A percentile compares a stretch with the other conserved stretches of the same genome.
phyloP scores from a whole-genome alignment of 1,284 basidiomycete genomes.

The Megacollybia platyphylla region DNA sequence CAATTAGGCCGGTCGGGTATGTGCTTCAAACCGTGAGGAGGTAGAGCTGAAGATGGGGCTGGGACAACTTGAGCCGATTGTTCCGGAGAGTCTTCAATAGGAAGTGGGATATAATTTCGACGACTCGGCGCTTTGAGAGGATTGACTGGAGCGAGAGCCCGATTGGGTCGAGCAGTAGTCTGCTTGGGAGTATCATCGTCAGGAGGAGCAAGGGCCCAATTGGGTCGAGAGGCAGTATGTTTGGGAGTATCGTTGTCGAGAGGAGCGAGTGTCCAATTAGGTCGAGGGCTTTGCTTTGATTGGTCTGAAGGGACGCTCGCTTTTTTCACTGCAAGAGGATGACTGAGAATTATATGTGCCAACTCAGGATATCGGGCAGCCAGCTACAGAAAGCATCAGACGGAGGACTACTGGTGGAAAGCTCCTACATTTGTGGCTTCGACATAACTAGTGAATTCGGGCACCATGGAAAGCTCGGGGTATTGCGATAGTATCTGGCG shows the following conservation, averaged over 20 bases:
- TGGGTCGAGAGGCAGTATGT: background rate
- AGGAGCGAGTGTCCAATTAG: conserved; percentile 1
- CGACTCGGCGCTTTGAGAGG: background rate
- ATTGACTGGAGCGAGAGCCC: conserved; percentile 17
- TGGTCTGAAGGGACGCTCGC: background rate
- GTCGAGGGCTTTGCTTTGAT: background rate
- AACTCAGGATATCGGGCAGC: conserved; percentile 19
- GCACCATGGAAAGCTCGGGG: background rate
- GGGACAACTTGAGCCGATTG: background rate
- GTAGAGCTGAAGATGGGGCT: background rate
- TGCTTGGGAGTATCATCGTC: conserved; percentile 8
- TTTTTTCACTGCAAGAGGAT: conserved; percentile 10
- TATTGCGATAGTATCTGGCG: background rate
- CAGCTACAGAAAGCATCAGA: conserved; percentile 12
- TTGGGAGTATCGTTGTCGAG: background rate
- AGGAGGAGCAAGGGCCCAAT: background rate
- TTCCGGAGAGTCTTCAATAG: background rate
- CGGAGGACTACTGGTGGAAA: background rate
- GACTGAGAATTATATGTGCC: conserved; percentile 15
- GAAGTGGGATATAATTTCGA: background rate
- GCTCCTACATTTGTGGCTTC: conserved; percentile 23
- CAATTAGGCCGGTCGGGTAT: background rate
- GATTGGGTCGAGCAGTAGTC: conserved; percentile 17
- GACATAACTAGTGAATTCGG: conserved; percentile 17
- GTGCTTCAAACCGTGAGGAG: background rate